Evolutionary conservation across 371 early-diverging fungal genomes (phyloP), one percentile per base, ranked within the genome.

Genomic region (Haplosporangium sp.): DNA sequence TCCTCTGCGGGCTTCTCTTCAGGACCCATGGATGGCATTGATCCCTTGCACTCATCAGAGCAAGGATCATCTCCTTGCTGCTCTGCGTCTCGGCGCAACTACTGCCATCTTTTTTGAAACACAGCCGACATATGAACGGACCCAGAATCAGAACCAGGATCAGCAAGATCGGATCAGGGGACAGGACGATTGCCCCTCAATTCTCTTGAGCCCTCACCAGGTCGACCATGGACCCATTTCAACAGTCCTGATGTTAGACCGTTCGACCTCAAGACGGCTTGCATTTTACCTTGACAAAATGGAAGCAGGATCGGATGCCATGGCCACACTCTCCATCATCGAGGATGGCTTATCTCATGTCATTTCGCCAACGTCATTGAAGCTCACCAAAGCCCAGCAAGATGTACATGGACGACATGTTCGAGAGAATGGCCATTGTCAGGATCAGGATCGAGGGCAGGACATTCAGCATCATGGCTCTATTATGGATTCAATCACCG

Each of bases 1-100:
- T 21, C n/a, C 59, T 11, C 59, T 29, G 23, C 46, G 11, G 14
- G 6, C 6, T 13, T 14, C 36, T 2, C 5, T 29, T 6, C 47
- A 52, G 23, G 9, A 38, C 11, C 54, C 62, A 20, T 62, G 62
- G 62, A 8, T 62, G 8, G 62, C 53, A 2, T 20, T 62, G 43
- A 53, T 62, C 13, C 10, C 40, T 9, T 62, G 62, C 40, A 21
- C 62, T 14, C 14, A 5, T 21, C 53, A 53, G 16, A 53, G 62
- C 54, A 18, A 48, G 20, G 62, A 62, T 18, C 62, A 62, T 43
- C 41, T 62, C 42, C 54, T 62, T 14, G 20, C 62, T 42, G 62
- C 62, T 2, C 21, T 48, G 6, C n/a, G 42, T 41, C 23, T 37
- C 9, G 62, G 62, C 20, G 62, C 62, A 0, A 43, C n/a, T 1